phyloP scores from a whole-genome alignment of 208 protist genomes.

The Leishmania amazonensis region DNA sequence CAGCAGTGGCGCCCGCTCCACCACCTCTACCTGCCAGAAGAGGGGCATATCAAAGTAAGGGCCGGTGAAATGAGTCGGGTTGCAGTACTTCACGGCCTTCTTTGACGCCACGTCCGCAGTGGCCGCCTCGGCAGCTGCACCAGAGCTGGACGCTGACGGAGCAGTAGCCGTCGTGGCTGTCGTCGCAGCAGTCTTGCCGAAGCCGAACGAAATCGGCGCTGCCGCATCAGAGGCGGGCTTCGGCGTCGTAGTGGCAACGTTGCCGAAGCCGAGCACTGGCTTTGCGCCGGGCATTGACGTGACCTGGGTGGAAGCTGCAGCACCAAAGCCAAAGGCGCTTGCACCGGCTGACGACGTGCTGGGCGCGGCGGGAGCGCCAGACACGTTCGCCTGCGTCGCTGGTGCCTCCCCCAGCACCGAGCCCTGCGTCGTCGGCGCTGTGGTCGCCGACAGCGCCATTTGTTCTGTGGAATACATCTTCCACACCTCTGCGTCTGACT shows the following conservation, averaged over 20 bases:
- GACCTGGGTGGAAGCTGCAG: neutral
- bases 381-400: neutral
- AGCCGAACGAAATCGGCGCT: constrained; percentile 15
- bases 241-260: neutral
- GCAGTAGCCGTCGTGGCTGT: neutral
- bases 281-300: neutral
- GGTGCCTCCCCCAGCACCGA: constrained; percentile 1
- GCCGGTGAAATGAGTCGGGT: constrained; percentile 77
- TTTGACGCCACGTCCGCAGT: constrained; percentile 5
- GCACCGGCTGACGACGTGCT: neutral
- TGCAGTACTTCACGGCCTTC: constrained; percentile 47
- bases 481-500: constrained; percentile 61
- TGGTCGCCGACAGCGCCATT: constrained; percentile 3
- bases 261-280: constrained; percentile 22
- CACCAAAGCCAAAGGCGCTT: constrained; percentile 13
- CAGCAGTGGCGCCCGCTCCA: constrained; percentile 63
- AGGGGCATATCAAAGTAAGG: constrained; percentile 80
- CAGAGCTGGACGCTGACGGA: constrained; percentile 29
- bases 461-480: constrained; percentile 30
- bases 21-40: constrained; percentile 86
- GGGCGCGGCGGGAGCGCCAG: neutral
- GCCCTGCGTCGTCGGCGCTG: neutral
- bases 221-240: neutral
- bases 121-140: constrained; percentile 9
- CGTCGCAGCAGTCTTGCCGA: neutral